Evolutionary conservation across 2,329 filamentous ascomycete genomes (phyloP), one percentile per base, ranked within the genome.

Genomic region (Ophiostoma tasmaniense): DNA sequence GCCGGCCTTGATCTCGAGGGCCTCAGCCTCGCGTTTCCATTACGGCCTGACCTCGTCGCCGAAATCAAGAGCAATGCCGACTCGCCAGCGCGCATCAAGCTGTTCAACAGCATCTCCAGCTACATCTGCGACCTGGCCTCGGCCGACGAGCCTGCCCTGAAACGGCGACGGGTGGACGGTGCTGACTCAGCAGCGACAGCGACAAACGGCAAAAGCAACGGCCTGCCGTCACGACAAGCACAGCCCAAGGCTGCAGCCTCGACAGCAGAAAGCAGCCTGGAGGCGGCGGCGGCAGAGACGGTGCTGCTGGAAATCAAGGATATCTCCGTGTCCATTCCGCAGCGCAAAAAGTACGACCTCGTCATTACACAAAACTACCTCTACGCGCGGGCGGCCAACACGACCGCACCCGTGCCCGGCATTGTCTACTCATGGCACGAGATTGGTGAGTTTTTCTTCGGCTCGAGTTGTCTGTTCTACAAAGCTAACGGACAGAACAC

Each of bases 311-410:
- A 85, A 72, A 80, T 90, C 70, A 88, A 87, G 76, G 88, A 89
- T 62, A 87, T 90, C 25, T 90, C 87, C 0, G 81, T 90, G n/a
- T 85, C 86, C 0, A 81, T 89, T 3, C 88, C 88, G 0, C 86
- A 88, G 78, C 81, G 88, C 71, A 90, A 90, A 78, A 90, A 90
- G 77, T 87, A 87, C 73, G 85, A 87, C 72, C 76, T 90, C 10
- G 87, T 85, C 76, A 84, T 90, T 71, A 90, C 87, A 2, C 78
- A 81, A 6, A 81, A 82, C 70, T 84, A 85, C 72, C 74, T 89
- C 42, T 89, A 88, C 71, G 86, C 86, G 17, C 81, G 84, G 45
- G 79, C 80, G 0, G 79, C 85, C 0, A 82, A 82, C 61, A 83
- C 84, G 1, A 81, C 81, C 1, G 78, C 79, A 30, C 84, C 85